Evolutionary conservation across 768 basidiomycete species (phyloP).

Genomic region (Phlegmacium glaucopus): DNA sequence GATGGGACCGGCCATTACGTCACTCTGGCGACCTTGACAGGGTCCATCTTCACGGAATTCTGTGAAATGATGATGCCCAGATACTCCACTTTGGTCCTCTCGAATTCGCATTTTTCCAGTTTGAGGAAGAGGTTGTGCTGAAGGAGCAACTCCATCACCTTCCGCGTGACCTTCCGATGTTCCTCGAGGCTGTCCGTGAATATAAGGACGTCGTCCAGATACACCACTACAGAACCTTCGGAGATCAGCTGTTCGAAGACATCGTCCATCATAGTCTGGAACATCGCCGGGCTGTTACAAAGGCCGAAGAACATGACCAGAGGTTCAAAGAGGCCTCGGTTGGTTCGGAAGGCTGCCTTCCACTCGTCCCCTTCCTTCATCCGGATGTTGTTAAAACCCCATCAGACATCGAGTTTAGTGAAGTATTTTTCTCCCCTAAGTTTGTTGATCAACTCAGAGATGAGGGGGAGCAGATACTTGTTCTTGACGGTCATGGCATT

Average conservation of each 20-base stretch:
- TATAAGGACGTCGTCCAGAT: conserved; percentile 41
- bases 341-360: no score
- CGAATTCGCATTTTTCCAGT: conserved; percentile 21
- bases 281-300: conserved; percentile 28
- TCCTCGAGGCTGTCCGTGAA: conserved; percentile 24
- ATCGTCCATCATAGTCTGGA: conserved; percentile 32
- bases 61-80: conserved; percentile 24
- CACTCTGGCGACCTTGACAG: conserved; percentile 21
- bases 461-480: conserved; percentile 30
- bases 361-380: no score
- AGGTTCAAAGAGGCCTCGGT: conserved; percentile 15
- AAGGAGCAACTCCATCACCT: background rate
- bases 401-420: no score
- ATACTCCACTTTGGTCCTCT: conserved; percentile 13
- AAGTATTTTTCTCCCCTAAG: no score
- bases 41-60: conserved; percentile 26
- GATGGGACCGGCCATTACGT: background rate
- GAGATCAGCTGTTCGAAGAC: conserved; percentile 7
- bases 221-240: conserved; percentile 29
- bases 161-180: background rate
- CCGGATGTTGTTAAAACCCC: no score
- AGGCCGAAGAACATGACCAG: conserved; percentile 37
- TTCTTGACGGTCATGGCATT: conserved; percentile 32
- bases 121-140: conserved; percentile 17
- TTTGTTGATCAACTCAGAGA: conserved; percentile 27